Conservation (phyloP, 177 flowering plant species). For the Tripterygium wilfordii region DNA sequence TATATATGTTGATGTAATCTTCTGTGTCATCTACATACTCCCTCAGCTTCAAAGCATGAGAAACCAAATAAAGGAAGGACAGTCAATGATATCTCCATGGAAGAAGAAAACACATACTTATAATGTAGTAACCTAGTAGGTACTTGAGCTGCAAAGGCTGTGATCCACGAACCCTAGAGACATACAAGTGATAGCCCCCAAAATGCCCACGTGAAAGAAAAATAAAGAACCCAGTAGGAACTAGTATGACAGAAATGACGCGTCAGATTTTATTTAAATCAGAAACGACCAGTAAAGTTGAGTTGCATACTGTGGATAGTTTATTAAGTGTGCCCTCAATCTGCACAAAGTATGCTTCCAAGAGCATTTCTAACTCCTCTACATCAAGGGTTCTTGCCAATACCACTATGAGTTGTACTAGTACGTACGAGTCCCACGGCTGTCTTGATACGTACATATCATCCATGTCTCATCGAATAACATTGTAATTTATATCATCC, state of each 20-base stretch:
- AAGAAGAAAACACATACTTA: too few species aligned
- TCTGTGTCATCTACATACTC: constrained; percentile 40
- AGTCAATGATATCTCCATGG: too few species aligned
- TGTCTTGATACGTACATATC: constrained; percentile 7
- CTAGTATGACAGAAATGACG: too few species aligned
- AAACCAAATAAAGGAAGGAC: neutral
- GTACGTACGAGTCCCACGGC: constrained; percentile 4
- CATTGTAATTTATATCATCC: constrained; percentile 8
- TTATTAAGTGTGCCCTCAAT: constrained; percentile 29
- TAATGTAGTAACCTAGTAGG: too few species aligned
- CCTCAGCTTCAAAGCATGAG: constrained; percentile 16
- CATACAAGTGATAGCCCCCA: too few species aligned
- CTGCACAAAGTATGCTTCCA: constrained; percentile 37
- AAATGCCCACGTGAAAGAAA: too few species aligned
- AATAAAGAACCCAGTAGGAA: too few species aligned
- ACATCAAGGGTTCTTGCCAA: constrained; percentile 9
- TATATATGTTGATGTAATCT: constrained; percentile 36
- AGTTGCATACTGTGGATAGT: constrained; percentile 21
- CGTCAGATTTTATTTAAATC: too few species aligned
- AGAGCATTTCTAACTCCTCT: constrained; percentile 36
- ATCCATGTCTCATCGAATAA: neutral
- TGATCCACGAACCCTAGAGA: too few species aligned
- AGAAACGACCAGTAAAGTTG: neutral
- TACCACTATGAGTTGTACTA: too few species aligned
- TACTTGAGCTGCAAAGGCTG: too few species aligned